These are phyloP conservation scores for Bruguiera sexangula DNA, from an alignment of 345 rosid species.

Conservation along the genomic window DNA sequence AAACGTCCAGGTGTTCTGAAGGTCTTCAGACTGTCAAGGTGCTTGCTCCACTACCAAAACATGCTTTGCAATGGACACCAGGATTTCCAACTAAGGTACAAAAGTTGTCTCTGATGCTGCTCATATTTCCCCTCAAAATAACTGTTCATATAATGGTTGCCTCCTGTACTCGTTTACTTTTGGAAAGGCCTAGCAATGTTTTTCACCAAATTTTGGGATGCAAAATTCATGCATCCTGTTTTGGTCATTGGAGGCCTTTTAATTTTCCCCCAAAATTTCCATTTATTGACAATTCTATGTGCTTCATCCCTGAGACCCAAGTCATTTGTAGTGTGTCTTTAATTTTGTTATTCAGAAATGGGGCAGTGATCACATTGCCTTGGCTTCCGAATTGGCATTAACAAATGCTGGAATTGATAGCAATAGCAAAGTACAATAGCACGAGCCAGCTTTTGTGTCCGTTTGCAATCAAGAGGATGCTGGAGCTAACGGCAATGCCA, in stretches of 20 bases:
- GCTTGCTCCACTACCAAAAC: constrained; percentile 90
- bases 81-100: constrained; percentile 94
- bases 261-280: not conserved
- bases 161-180: not conserved
- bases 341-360: constrained; percentile 58
- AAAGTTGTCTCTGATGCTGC: not conserved
- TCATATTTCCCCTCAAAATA: not conserved
- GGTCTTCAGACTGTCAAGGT: constrained; percentile 79
- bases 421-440: constrained; percentile 13
- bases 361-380: constrained; percentile 95
- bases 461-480: constrained; percentile 7
- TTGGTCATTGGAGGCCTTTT: not conserved
- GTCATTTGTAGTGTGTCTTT: not conserved
- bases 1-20: constrained; percentile 65
- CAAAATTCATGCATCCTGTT: not conserved
- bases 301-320: too few relatives aligned
- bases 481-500: constrained; percentile 4
- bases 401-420: constrained; percentile 18
- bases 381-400: constrained; percentile 78
- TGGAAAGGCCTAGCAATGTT: not conserved
- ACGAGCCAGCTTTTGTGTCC: not conserved
- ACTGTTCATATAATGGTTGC: too few relatives aligned
- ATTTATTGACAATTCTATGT: too few relatives aligned
- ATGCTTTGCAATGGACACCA: constrained; percentile 77
- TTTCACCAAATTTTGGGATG: not conserved